Evolutionary conservation across 176 grass and related monocot genomes (phyloP), one percentile per base, ranked within the genome.

Genomic region (Bothriochloa decipiens): DNA sequence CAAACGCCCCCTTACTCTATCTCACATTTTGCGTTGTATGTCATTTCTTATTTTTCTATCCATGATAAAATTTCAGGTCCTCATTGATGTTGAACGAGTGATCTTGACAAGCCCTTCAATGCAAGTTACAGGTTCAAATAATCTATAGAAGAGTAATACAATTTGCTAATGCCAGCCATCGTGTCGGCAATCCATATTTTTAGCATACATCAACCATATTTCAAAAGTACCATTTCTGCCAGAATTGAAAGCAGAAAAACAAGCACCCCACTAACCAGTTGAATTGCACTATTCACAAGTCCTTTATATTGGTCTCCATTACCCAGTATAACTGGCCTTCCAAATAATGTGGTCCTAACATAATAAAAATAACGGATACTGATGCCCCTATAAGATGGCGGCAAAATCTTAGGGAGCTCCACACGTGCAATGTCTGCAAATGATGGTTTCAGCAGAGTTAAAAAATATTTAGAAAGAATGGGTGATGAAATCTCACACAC

Each of bases 341-440:
- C 96, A 89, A 76, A 90, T 75, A 98, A 85, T 74, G 64, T 81
- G 66, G 83, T 82, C 84, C 91, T 95, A 39, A 98, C 86, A 92
- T 94, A 95, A 84, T 98, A 98, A 83, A 98, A 86, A 86, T 98
- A 98, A 61, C 96, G 92, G 82, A 98, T 95, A 85, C 86, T 94
- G 41, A 91, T 86, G 46, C 96, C 96, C 74, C 87, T 92, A 67
- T 98, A 98, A 68, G 96, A 95, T n/a, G 33, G 3, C 74, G 93
- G 93, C 70, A 95, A 89, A 87, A 95, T 81, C 70, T 92, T 92
- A 0, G 96, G 96, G 47, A 98, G 83, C 66, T 98, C 96, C 41
- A 92, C 60, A 50, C 93, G 85, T 86, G 94, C 65, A 74, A 95
- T 79, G 82, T 98, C 96, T 98, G 89, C 75, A 93, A 25, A 77